Percentiles rank a stretch among this genome's conserved stretches.
phyloP scores from a whole-genome alignment of 202 grass and related monocot species.

The Elaeis oleifera region DNA sequence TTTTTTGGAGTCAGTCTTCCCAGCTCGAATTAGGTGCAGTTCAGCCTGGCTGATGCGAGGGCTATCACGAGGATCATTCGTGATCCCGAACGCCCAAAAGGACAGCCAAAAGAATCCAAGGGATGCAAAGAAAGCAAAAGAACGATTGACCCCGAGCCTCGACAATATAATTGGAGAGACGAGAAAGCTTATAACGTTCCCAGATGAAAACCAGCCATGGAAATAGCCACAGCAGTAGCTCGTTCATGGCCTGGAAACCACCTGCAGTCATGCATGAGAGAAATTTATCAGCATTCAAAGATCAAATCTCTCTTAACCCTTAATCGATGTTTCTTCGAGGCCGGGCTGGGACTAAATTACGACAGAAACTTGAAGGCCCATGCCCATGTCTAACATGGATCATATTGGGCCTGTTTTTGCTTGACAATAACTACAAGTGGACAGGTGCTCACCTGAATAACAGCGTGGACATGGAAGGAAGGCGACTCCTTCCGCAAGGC shows the following conservation, averaged over 20 bases:
- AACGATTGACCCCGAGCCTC: slow-evolving; percentile 49
- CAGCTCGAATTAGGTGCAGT: slow-evolving; percentile 63
- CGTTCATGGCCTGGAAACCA: slow-evolving; percentile 92
- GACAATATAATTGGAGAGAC: slow-evolving; percentile 73
- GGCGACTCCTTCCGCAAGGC: slow-evolving; percentile 84
- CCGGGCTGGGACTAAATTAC: no score
- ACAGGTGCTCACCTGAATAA: slow-evolving; percentile 49
- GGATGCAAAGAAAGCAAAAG: slow-evolving; percentile 71
- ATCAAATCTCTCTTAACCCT: no score
- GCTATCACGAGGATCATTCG: slow-evolving; percentile 73
- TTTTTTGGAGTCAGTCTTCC: slow-evolving; percentile 45
- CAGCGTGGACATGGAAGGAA: slow-evolving; percentile 96
- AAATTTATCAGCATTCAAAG: slow-evolving; percentile 1
- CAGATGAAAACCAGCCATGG: slow-evolving; percentile 97
- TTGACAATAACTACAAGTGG: background rate
- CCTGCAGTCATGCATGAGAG: slow-evolving; percentile 31
- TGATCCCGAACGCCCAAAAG: slow-evolving; percentile 57
- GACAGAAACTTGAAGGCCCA: no score
- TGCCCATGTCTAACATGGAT: no score
- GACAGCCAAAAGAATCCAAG: slow-evolving; percentile 68
- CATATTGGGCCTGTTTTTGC: no score
- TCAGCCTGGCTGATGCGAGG: slow-evolving; percentile 71
- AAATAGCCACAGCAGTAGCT: slow-evolving; percentile 73
- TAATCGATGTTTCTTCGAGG: no score
- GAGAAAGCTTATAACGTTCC: slow-evolving; percentile 91